Conservation (phyloP, 257 asterid genomes). For the Solanum bulbocastanum region DNA sequence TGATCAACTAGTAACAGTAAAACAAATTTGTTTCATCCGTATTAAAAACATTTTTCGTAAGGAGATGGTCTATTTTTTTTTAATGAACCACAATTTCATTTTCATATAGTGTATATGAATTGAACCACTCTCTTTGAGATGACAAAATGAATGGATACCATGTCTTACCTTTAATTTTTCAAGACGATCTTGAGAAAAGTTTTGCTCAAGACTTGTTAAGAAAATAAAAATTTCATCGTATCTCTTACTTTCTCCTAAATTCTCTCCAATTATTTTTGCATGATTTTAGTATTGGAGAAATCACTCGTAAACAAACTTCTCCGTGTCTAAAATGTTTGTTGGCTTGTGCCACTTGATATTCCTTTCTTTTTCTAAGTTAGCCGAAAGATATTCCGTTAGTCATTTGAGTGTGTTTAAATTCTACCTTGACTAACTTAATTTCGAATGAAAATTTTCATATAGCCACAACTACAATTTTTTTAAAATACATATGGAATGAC, state of each 20-base stretch:
- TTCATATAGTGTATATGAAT: not conserved
- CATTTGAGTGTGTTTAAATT: not conserved
- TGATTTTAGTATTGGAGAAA: not conserved
- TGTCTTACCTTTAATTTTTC: not conserved
- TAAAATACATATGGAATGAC: not conserved
- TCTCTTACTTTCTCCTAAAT: slow-evolving; percentile 6
- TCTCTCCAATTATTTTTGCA: not conserved
- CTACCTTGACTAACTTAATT: slow-evolving; percentile 1
- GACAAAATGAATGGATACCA: not conserved
- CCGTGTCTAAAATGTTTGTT: not conserved
- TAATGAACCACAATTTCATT: too few relatives aligned
- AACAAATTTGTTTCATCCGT: too few relatives aligned
- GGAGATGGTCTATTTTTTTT: too few relatives aligned
- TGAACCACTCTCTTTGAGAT: not conserved
- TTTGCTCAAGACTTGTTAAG: not conserved
- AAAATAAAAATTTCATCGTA: not conserved
- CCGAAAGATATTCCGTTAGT: not conserved
- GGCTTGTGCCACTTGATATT: not conserved
- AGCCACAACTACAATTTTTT: not conserved
- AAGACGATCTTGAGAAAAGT: not conserved
- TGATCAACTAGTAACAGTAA: too few relatives aligned
- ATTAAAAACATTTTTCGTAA: too few relatives aligned
- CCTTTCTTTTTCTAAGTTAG: not conserved
- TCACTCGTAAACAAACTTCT: not conserved
- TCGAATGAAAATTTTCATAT: not conserved